Conservation (phyloP, 1,284 basidiomycete species). For the Athelia psychrophila region DNA sequence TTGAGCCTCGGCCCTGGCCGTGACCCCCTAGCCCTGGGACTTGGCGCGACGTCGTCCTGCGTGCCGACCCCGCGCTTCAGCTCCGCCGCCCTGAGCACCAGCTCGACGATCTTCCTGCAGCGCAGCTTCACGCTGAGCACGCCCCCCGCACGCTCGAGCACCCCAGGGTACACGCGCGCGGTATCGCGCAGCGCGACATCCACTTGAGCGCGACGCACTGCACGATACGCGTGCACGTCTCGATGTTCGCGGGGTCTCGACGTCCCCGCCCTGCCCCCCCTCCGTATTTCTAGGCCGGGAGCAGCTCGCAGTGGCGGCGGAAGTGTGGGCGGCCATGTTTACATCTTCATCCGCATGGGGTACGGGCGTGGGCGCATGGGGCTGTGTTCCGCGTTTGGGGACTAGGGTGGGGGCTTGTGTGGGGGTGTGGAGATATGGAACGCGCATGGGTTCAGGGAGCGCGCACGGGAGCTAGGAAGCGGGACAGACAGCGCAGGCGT, state of each 20-base stretch:
- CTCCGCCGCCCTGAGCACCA: conserved; percentile 66
- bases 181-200: conserved; percentile 64
- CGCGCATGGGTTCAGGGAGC: too few species aligned
- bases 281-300: too few species aligned
- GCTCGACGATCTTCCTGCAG: conserved; percentile 80
- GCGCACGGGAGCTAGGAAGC: too few species aligned
- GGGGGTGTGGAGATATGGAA: too few species aligned
- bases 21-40: conserved; percentile 21
- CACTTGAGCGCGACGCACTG: conserved; percentile 61
- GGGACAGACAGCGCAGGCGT: too few species aligned
- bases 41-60: conserved; percentile 20
- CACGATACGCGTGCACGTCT: conserved; percentile 66
- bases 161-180: conserved; percentile 52
- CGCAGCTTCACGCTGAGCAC: conserved; percentile 73
- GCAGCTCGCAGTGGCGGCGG: too few species aligned
- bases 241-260: conserved; percentile 58
- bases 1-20: too few species aligned
- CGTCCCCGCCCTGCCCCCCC: conserved; percentile 11
- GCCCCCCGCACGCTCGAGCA: conserved; percentile 63
- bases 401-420: too few species aligned
- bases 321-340: too few species aligned
- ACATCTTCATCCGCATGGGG: conserved; percentile 16
- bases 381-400: conserved; percentile 13
- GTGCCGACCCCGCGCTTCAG: conserved; percentile 55
- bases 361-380: not conserved